phyloP scores from a whole-genome alignment of 225 moss, liverwort and hornwort species.

The Neckera pumila region DNA sequence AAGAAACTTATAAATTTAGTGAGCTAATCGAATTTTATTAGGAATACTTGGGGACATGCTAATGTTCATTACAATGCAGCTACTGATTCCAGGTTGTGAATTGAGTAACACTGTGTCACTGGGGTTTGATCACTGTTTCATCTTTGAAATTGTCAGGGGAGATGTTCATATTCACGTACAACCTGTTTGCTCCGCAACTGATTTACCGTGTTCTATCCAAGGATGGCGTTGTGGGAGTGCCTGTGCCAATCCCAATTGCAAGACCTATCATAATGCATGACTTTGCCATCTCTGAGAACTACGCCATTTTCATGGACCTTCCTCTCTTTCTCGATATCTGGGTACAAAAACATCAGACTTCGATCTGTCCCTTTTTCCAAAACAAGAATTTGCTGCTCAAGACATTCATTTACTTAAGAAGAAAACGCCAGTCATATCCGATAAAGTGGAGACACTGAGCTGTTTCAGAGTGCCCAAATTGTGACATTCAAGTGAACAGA shows the following conservation, averaged over 20 bases:
- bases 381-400: background rate
- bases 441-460: background rate
- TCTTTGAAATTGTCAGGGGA: slow-evolving; percentile 30
- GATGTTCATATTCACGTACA: slow-evolving; percentile 58
- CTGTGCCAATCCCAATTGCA: slow-evolving; percentile 43
- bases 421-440: background rate
- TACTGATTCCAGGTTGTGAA: background rate
- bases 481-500: background rate
- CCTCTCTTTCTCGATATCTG: background rate
- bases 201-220: slow-evolving; percentile 63
- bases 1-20: background rate
- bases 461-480: background rate
- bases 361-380: background rate
- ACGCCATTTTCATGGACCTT: slow-evolving; percentile 3
- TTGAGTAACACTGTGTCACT: background rate
- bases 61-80: background rate
- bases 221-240: slow-evolving; percentile 39
- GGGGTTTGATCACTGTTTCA: background rate
- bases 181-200: slow-evolving; percentile 9
- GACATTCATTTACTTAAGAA: background rate
- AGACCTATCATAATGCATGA: slow-evolving; percentile 68
- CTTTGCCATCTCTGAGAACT: slow-evolving; percentile 44
- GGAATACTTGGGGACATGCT: background rate
- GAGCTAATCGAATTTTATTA: too few species aligned
- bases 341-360: background rate